Base-by-base conservation (phyloP, 2,329 filamentous ascomycete genomes). In the Laburnicola sp. region DNA sequence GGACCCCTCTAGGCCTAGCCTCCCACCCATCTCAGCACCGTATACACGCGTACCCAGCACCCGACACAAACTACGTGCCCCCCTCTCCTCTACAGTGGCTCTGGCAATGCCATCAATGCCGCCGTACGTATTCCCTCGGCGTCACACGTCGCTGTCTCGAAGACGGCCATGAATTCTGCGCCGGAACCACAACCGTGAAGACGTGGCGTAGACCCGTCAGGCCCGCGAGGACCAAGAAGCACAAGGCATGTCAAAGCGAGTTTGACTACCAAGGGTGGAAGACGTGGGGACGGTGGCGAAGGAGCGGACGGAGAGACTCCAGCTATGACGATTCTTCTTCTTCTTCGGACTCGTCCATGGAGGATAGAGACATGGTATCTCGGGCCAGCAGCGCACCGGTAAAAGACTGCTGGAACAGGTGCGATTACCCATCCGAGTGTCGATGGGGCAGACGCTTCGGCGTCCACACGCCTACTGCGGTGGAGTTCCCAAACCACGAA, bases 201-300 rank as follows among this genome's bases (percentile, higher is more conserved):
- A 53, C 52, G 5, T 70, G 67, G 56, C 68, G 72, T 1, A 58
- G 61, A 11, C 32, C 53, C 1, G 28, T 31, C 2, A 36, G 39
- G 1, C 26, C 31, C 2, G 44, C 42, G 2, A 50, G 58, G 40
- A 25, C 64, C 35, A 51, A 68, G 38, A 64, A 67, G 37, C 71
- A 75, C 38, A 64, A 68, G 34, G 75, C 78, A 5, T 83, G 80
- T 53, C 65, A 66, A 0, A 76, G 73, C 35, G 78, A 81, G 46
- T 82, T 83, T 48, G 80, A 83, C 60, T 82, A 82, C 48, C 51
- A 65, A 4, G 76, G 78, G 0, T 83, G 80, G 80, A 76, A 77
- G 48, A 56, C 60, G 0, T 78, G 74, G 71, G 75, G 75, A 2
- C 57, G 65, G 3, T 82, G 80, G 80, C 63, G 68, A 44, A 50